These are phyloP conservation scores for Candida dendrica DNA, from an alignment of 805 yeast species.

Conservation along the genomic window DNA sequence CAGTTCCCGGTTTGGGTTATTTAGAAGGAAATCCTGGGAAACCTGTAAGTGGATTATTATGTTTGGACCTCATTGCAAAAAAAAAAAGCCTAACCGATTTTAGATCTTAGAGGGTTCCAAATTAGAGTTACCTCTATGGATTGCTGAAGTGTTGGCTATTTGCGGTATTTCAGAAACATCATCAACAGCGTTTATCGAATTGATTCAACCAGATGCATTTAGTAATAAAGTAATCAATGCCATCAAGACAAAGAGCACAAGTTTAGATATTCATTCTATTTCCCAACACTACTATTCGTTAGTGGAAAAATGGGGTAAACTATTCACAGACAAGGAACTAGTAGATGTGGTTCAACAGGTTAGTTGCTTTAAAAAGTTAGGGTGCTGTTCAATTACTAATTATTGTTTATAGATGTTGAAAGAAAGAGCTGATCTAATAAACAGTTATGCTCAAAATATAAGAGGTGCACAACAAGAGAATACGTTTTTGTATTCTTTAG, in stretches of 20 bases:
- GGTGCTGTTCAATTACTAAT: too few relatives aligned
- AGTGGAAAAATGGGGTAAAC: slow-evolving; percentile 68
- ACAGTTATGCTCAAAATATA: slow-evolving; percentile 49
- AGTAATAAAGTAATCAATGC: slow-evolving; percentile 67
- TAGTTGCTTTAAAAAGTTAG: slow-evolving; percentile 13
- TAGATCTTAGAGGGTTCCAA: slow-evolving; percentile 51
- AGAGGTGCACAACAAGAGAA: slow-evolving; percentile 36
- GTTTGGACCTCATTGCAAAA: background rate
- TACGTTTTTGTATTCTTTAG: slow-evolving; percentile 58
- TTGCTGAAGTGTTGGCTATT: slow-evolving; percentile 71
- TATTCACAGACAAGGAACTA: slow-evolving; percentile 62
- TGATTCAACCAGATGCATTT: slow-evolving; percentile 67
- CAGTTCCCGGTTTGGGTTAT: slow-evolving; percentile 84
- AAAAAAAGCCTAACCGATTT: background rate
- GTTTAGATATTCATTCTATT: slow-evolving; percentile 61
- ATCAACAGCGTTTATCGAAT: slow-evolving; percentile 49
- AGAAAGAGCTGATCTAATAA: slow-evolving; percentile 62
- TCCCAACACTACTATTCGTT: slow-evolving; percentile 62
- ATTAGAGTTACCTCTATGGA: slow-evolving; percentile 81
- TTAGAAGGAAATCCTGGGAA: slow-evolving; percentile 72
- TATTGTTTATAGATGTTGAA: slow-evolving; percentile 38
- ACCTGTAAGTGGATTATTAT: slow-evolving; percentile 22
- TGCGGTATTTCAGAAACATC: slow-evolving; percentile 23
- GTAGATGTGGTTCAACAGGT: slow-evolving; percentile 35
- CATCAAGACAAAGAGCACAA: slow-evolving; percentile 61